phyloP scores from a whole-genome alignment of 371 early-diverging fungal genomes.

The Syncephalis plumigaleata region DNA sequence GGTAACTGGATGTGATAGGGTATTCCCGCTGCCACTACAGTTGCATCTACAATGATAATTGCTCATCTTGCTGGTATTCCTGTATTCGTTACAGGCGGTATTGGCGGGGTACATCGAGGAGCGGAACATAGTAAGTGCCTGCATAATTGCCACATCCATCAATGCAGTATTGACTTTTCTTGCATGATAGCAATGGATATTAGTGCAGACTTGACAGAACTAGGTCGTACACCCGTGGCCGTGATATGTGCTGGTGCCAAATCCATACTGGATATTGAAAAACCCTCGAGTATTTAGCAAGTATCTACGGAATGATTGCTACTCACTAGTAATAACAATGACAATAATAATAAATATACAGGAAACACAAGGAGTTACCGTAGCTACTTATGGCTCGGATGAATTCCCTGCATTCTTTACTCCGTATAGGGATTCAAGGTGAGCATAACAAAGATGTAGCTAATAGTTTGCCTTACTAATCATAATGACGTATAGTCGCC shows the following conservation, averaged over 20 bases:
- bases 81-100: conserved; percentile 91
- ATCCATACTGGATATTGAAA: conserved; percentile 77
- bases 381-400: conserved; percentile 45
- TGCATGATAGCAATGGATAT: conserved; percentile 49
- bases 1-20: conserved; percentile 12
- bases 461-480: too few species aligned
- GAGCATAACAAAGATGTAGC: conserved; percentile 33
- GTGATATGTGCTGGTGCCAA: conserved; percentile 92
- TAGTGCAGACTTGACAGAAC: conserved; percentile 82
- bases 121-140: conserved; percentile 38
- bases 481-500: background rate
- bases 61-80: conserved; percentile 72
- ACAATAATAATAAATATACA: conserved; percentile 3
- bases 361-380: conserved; percentile 90
- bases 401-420: conserved; percentile 87
- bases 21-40: conserved; percentile 73
- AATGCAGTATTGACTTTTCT: too few species aligned
- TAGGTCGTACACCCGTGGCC: conserved; percentile 78
- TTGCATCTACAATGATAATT: conserved; percentile 71
- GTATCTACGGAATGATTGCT: background rate
- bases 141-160: background rate
- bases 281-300: conserved; percentile 65
- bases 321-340: too few species aligned
- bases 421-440: conserved; percentile 22
- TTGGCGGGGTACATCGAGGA: conserved; percentile 90